A percentile compares a stretch with the other conserved stretches of the same genome.
Evolutionary conservation across 495 filamentous ascomycete genomes (phyloP).

Genomic region (Copromyces sp.): DNA sequence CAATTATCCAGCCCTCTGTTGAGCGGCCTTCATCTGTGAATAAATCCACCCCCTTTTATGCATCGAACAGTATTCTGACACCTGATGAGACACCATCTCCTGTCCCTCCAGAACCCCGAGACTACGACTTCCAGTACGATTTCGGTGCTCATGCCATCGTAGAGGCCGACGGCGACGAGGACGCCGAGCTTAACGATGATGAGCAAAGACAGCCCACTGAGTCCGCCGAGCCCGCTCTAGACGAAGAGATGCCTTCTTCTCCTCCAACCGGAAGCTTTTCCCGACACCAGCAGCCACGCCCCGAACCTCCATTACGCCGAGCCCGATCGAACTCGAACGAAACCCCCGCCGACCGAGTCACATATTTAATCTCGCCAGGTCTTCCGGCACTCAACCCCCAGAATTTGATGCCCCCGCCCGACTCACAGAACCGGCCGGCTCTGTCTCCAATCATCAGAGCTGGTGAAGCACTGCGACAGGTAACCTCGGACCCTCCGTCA

Average conservation of each 20-base stretch:
- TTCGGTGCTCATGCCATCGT: neutral
- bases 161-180: neutral
- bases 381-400: conserved; percentile 3
- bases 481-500: conserved; percentile 42
- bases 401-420: conserved; percentile 11
- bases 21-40: conserved; percentile 27
- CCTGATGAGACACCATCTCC: conserved; percentile 47
- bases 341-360: conserved; percentile 19
- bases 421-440: conserved; percentile 23
- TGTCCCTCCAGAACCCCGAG: conserved; percentile 17
- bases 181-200: neutral
- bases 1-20: conserved; percentile 23
- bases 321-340: conserved; percentile 19
- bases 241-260: conserved; percentile 22
- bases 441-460: conserved; percentile 44
- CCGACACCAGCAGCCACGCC: neutral
- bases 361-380: conserved; percentile 8
- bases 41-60: conserved; percentile 25
- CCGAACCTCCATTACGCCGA: conserved; percentile 4
- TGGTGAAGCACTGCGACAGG: conserved; percentile 39
- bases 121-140: conserved; percentile 2
- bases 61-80: conserved; percentile 38
- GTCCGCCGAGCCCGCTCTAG: neutral
- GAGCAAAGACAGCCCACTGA: neutral
- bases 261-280: conserved; percentile 14